These are phyloP conservation scores for Amanita pallidorosea DNA, from an alignment of 768 basidiomycete genomes.

Conservation along the genomic window DNA sequence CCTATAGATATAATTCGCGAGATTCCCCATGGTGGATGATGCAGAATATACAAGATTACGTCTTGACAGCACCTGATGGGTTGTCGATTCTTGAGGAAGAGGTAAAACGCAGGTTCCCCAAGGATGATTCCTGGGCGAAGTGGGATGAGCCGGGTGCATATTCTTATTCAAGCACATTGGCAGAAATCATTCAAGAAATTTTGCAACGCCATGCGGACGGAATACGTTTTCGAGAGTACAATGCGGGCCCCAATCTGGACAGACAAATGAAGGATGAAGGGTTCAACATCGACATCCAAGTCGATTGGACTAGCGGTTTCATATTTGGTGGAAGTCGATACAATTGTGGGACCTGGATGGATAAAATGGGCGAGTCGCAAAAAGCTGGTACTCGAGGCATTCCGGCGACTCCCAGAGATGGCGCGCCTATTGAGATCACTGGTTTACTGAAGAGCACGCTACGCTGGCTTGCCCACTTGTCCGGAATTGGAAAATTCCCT, in stretches of 20 bases:
- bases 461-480: conserved; percentile 74
- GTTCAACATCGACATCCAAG: conserved; percentile 85
- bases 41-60: conserved; percentile 96
- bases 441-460: conserved; percentile 89
- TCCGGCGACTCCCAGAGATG: conserved; percentile 95
- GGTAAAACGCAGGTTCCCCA: conserved; percentile 90
- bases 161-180: conserved; percentile 68
- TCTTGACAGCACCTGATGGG: conserved; percentile 74
- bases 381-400: conserved; percentile 90
- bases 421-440: conserved; percentile 92
- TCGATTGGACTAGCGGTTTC: conserved; percentile 95
- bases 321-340: conserved; percentile 75
- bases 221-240: conserved; percentile 91
- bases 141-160: conserved; percentile 87
- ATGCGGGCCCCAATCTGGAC: conserved; percentile 95
- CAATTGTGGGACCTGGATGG: conserved; percentile 97
- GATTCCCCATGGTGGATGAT: conserved; percentile 99
- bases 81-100: conserved; percentile 65
- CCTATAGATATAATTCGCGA: conserved; percentile 78
- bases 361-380: conserved; percentile 93
- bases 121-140: conserved; percentile 86
- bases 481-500: conserved; percentile 60
- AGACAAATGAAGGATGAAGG: conserved; percentile 92
- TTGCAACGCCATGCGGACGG: conserved; percentile 89
- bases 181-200: conserved; percentile 96